Conservation (phyloP, 345 rosid genomes). For the Mercurialis annua region DNA sequence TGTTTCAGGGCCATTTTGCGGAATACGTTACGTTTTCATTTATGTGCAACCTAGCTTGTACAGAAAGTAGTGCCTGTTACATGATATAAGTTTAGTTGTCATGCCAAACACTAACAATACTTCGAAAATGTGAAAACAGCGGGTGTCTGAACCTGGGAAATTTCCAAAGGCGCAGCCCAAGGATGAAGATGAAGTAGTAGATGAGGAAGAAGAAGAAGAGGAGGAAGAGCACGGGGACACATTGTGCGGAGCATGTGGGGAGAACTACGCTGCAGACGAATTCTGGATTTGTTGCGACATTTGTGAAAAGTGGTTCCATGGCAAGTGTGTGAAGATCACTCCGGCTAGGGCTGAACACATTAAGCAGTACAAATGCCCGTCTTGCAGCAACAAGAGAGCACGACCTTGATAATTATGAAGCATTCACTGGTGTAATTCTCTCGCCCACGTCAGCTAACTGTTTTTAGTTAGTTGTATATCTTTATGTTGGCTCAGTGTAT, state of each 20-base stretch:
- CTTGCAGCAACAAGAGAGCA: slow-evolving; percentile 28
- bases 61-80: not conserved
- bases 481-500: slow-evolving; percentile 19
- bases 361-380: slow-evolving; percentile 31
- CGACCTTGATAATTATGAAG: slow-evolving; percentile 14
- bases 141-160: slow-evolving; percentile 47
- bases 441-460: slow-evolving; percentile 14
- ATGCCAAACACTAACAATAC: not conserved
- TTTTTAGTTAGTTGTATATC: slow-evolving; percentile 22
- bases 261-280: slow-evolving; percentile 27
- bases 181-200: slow-evolving; percentile 27
- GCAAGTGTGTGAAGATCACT: slow-evolving; percentile 35
- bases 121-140: slow-evolving; percentile 36
- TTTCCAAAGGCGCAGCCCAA: slow-evolving; percentile 29
- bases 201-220: slow-evolving; percentile 26
- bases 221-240: slow-evolving; percentile 32
- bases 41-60: too few relatives aligned
- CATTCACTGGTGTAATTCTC: slow-evolving; percentile 13
- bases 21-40: too few relatives aligned
- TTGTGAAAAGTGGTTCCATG: slow-evolving; percentile 35
- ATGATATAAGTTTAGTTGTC: slow-evolving; percentile 8
- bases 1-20: too few relatives aligned
- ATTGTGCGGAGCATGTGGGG: slow-evolving; percentile 29
- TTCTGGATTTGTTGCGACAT: slow-evolving; percentile 34
- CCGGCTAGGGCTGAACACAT: slow-evolving; percentile 34